phyloP scores from a whole-genome alignment of 441 rosid genomes.

The Oxalis stricta region DNA sequence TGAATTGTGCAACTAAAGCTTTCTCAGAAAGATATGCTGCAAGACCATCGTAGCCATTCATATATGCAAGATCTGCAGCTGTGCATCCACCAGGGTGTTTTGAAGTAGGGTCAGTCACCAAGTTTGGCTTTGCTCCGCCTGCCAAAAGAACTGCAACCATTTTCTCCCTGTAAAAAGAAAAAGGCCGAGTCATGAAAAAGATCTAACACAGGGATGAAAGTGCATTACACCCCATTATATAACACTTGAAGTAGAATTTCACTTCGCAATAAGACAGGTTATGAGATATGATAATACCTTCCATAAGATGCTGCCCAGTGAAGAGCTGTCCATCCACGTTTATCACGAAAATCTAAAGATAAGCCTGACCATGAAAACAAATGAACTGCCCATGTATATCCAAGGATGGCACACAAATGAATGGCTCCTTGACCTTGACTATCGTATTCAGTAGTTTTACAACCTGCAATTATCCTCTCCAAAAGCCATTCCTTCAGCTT shows the following conservation, averaged over 20 bases:
- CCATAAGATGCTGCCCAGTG: conserved; percentile 96
- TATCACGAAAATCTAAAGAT: conserved; percentile 81
- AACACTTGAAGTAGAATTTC: too few species aligned
- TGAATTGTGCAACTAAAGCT: conserved; percentile 65
- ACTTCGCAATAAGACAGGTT: too few species aligned
- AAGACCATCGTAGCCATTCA: conserved; percentile 66
- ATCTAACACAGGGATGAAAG: too few species aligned
- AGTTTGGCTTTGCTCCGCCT: conserved; percentile 81
- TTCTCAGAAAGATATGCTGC: conserved; percentile 86
- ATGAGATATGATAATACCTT: conserved; percentile 25
- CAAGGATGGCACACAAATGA: conserved; percentile 85
- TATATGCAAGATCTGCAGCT: conserved; percentile 84
- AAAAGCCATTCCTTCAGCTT: conserved; percentile 77
- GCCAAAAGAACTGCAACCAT: conserved; percentile 91
- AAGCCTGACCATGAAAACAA: conserved; percentile 65
- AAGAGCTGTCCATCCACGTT: conserved; percentile 95
- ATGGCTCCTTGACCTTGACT: conserved; percentile 76
- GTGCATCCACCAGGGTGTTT: conserved; percentile 59
- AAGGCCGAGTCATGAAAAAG: too few species aligned
- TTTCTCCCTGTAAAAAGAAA: conserved; percentile 96
- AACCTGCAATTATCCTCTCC: conserved; percentile 63
- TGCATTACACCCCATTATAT: too few species aligned
- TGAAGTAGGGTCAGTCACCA: conserved; percentile 87
- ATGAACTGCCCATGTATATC: conserved; percentile 77
- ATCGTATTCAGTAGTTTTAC: conserved; percentile 62